Percentiles rank a stretch among this genome's conserved stretches.
These are phyloP conservation scores for Fusarium aywerte DNA, from an alignment of 2,329 filamentous ascomycete species.

Conservation along the genomic window DNA sequence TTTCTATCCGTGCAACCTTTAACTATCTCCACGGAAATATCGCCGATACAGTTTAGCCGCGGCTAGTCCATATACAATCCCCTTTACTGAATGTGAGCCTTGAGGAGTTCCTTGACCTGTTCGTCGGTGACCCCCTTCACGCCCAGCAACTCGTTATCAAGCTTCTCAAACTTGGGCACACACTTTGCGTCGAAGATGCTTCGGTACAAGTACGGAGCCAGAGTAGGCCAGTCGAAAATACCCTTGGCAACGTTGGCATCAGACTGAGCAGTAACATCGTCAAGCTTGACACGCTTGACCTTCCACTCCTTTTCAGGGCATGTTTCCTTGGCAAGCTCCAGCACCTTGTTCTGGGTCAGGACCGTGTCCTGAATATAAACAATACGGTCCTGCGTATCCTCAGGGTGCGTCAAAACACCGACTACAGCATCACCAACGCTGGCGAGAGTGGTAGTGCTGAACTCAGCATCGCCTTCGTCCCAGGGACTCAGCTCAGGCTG, in stretches of 20 bases:
- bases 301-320: conserved; percentile 60
- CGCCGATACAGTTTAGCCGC: too few relatives aligned
- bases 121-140: conserved; percentile 55
- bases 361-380: conserved; percentile 59
- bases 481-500: conserved; percentile 56
- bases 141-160: conserved; percentile 59
- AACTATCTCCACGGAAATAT: too few relatives aligned
- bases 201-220: conserved; percentile 50
- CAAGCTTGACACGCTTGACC: conserved; percentile 52
- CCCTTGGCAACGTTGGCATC: conserved; percentile 49
- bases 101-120: conserved; percentile 52
- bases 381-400: conserved; percentile 63
- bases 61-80: accelerated
- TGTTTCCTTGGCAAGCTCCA: conserved; percentile 60
- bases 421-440: conserved; percentile 61
- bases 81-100: conserved; percentile 30
- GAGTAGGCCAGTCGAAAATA: conserved; percentile 44
- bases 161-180: conserved; percentile 50
- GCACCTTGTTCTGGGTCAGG: conserved; percentile 58
- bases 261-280: conserved; percentile 43
- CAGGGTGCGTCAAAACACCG: conserved; percentile 59
- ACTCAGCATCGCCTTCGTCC: conserved; percentile 61
- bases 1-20: too few relatives aligned
- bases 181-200: conserved; percentile 49
- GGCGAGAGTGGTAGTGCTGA: conserved; percentile 60